Evolutionary conservation across 73 alveolate species (phyloP), one percentile per base, ranked within the genome.

Genomic region (Paramecium pentaurelia): DNA sequence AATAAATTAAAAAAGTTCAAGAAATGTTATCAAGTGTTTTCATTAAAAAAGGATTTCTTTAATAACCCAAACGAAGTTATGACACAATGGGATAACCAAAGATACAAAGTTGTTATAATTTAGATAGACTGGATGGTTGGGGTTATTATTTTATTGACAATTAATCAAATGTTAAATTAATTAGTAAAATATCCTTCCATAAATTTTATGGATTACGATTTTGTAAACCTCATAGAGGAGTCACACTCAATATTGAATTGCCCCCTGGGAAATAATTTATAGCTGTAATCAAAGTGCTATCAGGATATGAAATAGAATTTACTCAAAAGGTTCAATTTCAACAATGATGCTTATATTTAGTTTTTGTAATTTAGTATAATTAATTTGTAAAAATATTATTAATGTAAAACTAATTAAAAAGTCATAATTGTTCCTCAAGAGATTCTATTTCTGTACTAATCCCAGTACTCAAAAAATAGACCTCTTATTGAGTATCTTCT

Each of bases 151-250:
- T 68, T 6, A 68, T 68, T 25, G 84, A 68, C 30, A 68, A 68
- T 4, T 68, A 75, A 75, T 22, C 88, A 16, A 40, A 6, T 14
- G 60, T 75, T 20, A 75, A 37, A 22, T 32, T 75, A 27, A 30
- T 32, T 12, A 34, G 58, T 42, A 75, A 75, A 37, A 68, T 68
- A 28, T 32, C 40, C 5, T 68, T 68, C 12, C 51, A 28, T 68
- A 68, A 68, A 34, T 68, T 68, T 10, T 34, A 34, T 68, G 88
- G 88, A 16, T 20, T 75, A 6, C 12, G 49, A 75, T 37, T 75
- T 32, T 37, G 60, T 32, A 75, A 75, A 75, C 88, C 88, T 20
- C 18, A 75, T 20, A 37, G 88, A 75, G 88, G 88, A 10, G 58
- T 32, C 9, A 75, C 38, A 3, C 28, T 75, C 2, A 68, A 68